Conservation (phyloP, 768 basidiomycete genomes). For the Ramaria rubella region DNA sequence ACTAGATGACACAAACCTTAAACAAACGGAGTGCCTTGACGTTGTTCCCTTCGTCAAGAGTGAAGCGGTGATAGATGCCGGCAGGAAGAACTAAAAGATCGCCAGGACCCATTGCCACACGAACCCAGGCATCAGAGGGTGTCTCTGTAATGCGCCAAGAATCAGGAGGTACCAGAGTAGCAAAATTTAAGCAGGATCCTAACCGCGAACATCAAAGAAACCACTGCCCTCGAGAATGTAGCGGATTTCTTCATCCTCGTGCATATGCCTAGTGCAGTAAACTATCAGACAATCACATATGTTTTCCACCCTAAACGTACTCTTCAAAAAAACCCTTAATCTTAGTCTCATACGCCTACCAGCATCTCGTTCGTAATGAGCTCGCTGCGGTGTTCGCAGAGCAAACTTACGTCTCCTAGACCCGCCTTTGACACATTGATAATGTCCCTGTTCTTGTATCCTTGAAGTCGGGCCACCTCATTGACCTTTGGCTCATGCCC, state of each 20-base stretch:
- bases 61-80: constrained; percentile 94
- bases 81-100: constrained; percentile 85
- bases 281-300: constrained; percentile 7
- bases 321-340: constrained; percentile 81
- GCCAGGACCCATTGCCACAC: constrained; percentile 65
- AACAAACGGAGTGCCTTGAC: constrained; percentile 80
- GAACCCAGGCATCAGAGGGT: constrained; percentile 70
- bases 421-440: constrained; percentile 74
- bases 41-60: constrained; percentile 66
- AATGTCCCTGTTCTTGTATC: constrained; percentile 79
- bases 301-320: constrained; percentile 34
- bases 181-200: constrained; percentile 16
- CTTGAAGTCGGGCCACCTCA: constrained; percentile 54
- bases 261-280: constrained; percentile 60
- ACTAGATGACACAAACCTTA: constrained; percentile 44
- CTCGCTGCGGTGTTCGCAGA: background rate
- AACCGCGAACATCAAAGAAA: constrained; percentile 88
- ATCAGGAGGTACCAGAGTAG: background rate
- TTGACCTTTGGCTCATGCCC: constrained; percentile 46
- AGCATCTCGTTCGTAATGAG: background rate
- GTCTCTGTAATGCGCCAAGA: constrained; percentile 40
- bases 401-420: constrained; percentile 60
- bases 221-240: constrained; percentile 84
- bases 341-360: constrained; percentile 61
- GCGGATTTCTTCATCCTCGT: constrained; percentile 94